Base-by-base conservation (phyloP, 2,329 filamentous ascomycete species). In the Epichloe sylvatica region DNA sequence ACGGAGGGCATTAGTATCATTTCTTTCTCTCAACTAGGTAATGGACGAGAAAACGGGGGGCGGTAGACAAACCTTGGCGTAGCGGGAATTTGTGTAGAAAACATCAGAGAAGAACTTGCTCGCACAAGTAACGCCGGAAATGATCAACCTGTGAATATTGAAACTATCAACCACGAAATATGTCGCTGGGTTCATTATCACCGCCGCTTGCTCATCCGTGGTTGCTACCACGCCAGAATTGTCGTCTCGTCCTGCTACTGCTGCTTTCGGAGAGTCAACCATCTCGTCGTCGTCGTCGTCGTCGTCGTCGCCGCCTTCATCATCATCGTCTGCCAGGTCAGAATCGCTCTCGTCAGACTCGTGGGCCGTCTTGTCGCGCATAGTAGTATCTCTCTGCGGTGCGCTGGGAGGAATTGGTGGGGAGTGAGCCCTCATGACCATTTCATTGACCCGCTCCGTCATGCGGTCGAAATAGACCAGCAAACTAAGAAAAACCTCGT, bases 51-150 rank as follows among this genome's bases (percentile, higher is more conserved):
- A 30, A 17, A 19, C 17, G 5, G 15, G 15, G 2, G 15, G 6
- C 1, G n/a, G 23, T 40, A 6, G 4, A 70, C 74, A 55, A 75
- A 95, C 92, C 85, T 97, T 98, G 52, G 92, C 92, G 66, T 98
- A 98, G 81, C 92, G 80, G 49, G 92, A 97, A 67, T 98, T 98
- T 9, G 92, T 98, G 65, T 97, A 98, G 61, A 98, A 98, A 39
- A 97, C 91, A 69, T 98, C 80, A 5, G 91, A 97, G 69, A 98
- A 98, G 75, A 97, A 98, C 68, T 98, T 98, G 78, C 91, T 97
- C 5, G 92, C 90, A 67, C 92, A 97, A 3, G 92, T 98, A 42
- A 98, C 92, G 36, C 91, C 92, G 2, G 92, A 88, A 63, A 98
- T 98, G 49, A 97, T 90, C 49, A 98, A 73, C 49, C 92, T 83